Base-by-base conservation (phyloP, 2,329 filamentous ascomycete species). In the Arthroderma sp. region DNA sequence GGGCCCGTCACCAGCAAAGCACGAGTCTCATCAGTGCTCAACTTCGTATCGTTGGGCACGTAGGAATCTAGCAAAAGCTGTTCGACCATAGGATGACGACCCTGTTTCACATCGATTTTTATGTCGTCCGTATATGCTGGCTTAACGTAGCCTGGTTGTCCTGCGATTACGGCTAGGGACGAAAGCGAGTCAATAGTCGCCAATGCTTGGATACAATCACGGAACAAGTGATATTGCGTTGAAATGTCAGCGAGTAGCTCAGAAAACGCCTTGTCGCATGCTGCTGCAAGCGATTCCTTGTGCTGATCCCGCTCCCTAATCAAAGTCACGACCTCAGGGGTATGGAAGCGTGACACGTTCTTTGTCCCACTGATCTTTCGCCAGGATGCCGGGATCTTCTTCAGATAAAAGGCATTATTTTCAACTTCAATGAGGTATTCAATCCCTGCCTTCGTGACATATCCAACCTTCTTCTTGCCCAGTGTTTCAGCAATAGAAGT, bases 81-180 rank as follows among this genome's bases (percentile, higher is more conserved):
- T 61, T 98, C 91, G 38, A 94, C 88, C 74, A 98, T 94, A 34
- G 91, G 89, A 61, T 98, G 91, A 4, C 91, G 83, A 44, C 87
- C 91, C 39, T 77, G 75, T 4, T 70, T 62, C 48, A 94, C 79
- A 53, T 75, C 71, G 48, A 98, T 80, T 47, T 78, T 75, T 6
- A 80, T 78, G 8, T 78, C 70, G 4, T 78, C 67, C 8, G 76
- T 75, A 50, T 80, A 74, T 3, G 77, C 75, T 1, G 91, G 91
- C 51, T 86, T 87, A 53, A 75, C 75, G 65, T 98, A 98, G 51
- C 88, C 88, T 0, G 89, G 88, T 49, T 91, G 83, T 2, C 76
- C 74, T 42, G 91, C 89, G 4, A 96, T 80, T 29, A 80, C 80
- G 33, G 89, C 82, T 5, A 98, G 75, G 3, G 86, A 94, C 43